Evolutionary conservation across 2,329 filamentous ascomycete genomes (phyloP), one percentile per base, ranked within the genome.

Genomic region (Paecilomyces fulvus): DNA sequence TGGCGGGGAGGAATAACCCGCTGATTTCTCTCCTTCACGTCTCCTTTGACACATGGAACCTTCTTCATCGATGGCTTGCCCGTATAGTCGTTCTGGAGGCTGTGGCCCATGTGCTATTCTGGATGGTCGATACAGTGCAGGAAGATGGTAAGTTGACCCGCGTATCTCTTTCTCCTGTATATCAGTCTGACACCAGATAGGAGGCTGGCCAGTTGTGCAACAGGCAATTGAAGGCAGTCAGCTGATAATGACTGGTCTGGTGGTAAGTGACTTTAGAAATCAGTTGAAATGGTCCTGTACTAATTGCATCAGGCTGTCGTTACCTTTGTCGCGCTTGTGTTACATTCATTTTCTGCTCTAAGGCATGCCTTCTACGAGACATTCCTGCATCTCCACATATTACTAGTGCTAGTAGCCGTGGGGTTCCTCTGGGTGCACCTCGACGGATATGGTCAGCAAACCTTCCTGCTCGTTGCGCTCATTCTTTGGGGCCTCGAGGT

Each of bases 361-460:
- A 86, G 94, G 59, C 92, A 96, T 72, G 91, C 92, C 43, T 96
- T 96, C 70, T 99, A 99, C 76, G 94, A 99, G 76, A 95, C 90
- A 0, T 99, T 99, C 76, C 81, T 97, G 64, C 90, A 89, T 69
- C 74, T 87, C 30, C 94, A 97, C 75, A 91, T 95, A 63, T 71
- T 89, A 37, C 76, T 95, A 53, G 90, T 86, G 43, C 72, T 87
- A 33, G 68, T 89, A 55, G 77, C 79, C 51, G 82, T 96, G 53
- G 78, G 83, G 56, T 86, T 85, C 65, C 85, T 92, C 8, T 94
- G 86, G 81, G 77, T 92, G 37, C 94, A 97, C 76, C 84, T 88
- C 9, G 83, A 89, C 28, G 72, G 78, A 3, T 76, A 90, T 4
- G 82, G 87, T 2, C 88, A 92, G 67, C 77, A 88, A 50, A 79